A percentile compares a stretch with the other conserved stretches of the same genome.
These are phyloP conservation scores for Stipa capillata DNA, from an alignment of 176 grass and related monocot species.

Conservation along the genomic window DNA sequence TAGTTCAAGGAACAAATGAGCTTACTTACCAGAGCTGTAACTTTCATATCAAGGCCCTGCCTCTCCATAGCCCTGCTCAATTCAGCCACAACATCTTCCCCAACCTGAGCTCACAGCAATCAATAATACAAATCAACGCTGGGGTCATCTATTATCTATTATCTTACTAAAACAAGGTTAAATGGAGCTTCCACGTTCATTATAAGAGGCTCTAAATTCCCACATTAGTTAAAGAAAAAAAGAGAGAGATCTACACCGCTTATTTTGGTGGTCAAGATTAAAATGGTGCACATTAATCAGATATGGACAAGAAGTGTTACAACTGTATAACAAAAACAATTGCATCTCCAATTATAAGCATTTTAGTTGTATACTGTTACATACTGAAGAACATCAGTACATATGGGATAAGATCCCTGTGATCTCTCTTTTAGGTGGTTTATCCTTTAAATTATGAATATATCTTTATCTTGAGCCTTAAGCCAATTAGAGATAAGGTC, in stretches of 20 bases:
- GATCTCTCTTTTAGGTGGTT: no score
- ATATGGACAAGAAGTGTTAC: not conserved
- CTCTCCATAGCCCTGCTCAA: constrained; percentile 70
- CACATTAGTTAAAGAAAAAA: not conserved
- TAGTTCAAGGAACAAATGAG: constrained; percentile 7
- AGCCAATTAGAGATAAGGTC: no score
- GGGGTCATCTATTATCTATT: not conserved
- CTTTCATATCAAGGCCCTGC: constrained; percentile 89
- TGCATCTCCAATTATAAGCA: not conserved
- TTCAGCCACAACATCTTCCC: constrained; percentile 84
- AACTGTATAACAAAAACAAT: not conserved
- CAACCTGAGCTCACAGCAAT: constrained; percentile 51
- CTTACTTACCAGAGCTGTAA: constrained; percentile 56
- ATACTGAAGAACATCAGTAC: no score
- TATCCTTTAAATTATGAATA: no score
- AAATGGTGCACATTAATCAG: not conserved
- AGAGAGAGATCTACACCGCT: not conserved
- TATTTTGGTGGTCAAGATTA: not conserved
- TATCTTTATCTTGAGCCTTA: no score
- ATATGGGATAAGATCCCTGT: no score
- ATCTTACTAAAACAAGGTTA: not conserved
- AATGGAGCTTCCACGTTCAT: not conserved
- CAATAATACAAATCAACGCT: constrained; percentile 1
- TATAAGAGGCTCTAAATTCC: not conserved
- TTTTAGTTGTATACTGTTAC: not conserved